Base-by-base conservation (phyloP, 106 monocot genomes). In the Ottelia alismoides region DNA sequence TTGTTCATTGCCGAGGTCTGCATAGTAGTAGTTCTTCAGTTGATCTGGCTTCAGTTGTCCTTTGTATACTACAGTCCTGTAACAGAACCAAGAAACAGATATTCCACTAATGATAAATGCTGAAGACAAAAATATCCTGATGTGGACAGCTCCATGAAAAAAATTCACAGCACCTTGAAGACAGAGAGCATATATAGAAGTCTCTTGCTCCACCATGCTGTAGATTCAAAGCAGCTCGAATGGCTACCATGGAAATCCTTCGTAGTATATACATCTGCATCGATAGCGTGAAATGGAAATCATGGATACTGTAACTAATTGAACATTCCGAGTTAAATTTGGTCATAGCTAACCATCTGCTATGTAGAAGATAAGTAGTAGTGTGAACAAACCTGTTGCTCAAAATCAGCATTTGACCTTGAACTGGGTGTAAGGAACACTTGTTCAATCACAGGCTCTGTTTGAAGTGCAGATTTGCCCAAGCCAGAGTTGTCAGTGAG, bases 31-130 rank as follows among this genome's bases (percentile, higher is more conserved):
- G 22, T 59, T 57, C 75, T 84, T 76, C 63, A 96, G 47, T 40
- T 96, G 96, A 55, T 45, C 65, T 28, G 96, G 96, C 71, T 78
- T 96, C 22, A 96, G 63, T 70, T 94, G 93, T 48, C 93, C 93
- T 64, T 94, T 94, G 70, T 94, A 94, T 20, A 94, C 93, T 61
- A 94, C 57, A 52, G 93, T 94, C 80, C 93, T 94, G 66, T 50
- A 11, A n/a, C n/a, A n/a, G 44, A 65, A 58, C 25, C 27, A 47
- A 31, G 11, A 50, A 63, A 63, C 20, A 20, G n/a, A n/a, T n/a
- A n/a, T n/a, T n/a, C n/a, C n/a, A n/a, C n/a, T n/a, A n/a, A n/a
- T n/a, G n/a, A n/a, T n/a, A n/a, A n/a, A n/a, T n/a, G n/a, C n/a
- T n/a, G n/a, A n/a, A n/a, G n/a, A n/a, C n/a, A n/a, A n/a, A n/a